Evolutionary conservation across 768 basidiomycete species (phyloP), one percentile per base, ranked within the genome.

Genomic region (Pisolithus orientalis): DNA sequence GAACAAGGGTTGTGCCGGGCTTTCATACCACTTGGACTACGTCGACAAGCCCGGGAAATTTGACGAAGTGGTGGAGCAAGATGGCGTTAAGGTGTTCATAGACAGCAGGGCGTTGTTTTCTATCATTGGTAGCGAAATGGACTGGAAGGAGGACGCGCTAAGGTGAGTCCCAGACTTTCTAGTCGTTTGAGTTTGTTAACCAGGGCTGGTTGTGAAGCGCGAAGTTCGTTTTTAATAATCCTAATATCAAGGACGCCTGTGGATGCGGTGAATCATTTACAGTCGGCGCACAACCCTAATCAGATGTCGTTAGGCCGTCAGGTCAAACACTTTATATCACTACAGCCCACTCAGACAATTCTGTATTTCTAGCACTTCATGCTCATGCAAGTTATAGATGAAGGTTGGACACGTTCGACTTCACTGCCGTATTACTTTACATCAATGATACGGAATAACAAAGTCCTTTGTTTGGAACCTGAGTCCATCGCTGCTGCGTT

Each of bases 121-220:
- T 53, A 96, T 99, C 59, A 96, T 99, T 55, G 96, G 96, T 47
- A 95, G 92, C 68, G 90, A 90, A 77, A 99, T 99, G 96, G 93
- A 95, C 65, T 99, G 96, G 96, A 79, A 83, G 54, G 96, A 98
- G 72, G 93, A 95, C 66, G 70, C 83, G 31, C 72, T 99, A 40
- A 94, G 92, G 87, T 89, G 54, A 50, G 84, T 72, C 9, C 49
- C 44, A 17, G 25, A 21, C 56, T 31, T 47, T 42, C 31, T 44
- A 28, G 24, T 40, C 39, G 4, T 13, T 40, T 29, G 40, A 49
- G 48, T 44, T 13, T 40, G 21, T 50, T 55, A 39, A 53, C 56
- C 37, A 16, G 31, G 14, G 11, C n/a, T 40, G 37, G 16, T 49
- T 54, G 24, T 10, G 6, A 61, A 90, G 89, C 65, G 82, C 88